Evolutionary conservation across 164 flowering plant genomes (phyloP).

Genomic region (Umbilicus rupestris): DNA sequence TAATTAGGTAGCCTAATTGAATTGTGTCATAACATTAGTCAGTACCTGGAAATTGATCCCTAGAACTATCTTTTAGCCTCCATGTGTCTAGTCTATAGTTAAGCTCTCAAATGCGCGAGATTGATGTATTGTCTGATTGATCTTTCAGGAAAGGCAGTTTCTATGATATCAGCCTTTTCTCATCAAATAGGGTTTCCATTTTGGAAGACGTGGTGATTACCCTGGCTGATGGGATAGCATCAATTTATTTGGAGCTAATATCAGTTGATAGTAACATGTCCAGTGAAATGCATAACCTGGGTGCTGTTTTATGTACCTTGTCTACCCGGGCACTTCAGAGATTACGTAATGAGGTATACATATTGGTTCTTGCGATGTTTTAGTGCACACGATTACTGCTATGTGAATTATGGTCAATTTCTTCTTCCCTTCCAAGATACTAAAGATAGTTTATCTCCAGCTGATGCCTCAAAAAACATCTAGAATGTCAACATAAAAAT

Average conservation of each 20-base stretch:
- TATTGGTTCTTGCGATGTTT: neutral
- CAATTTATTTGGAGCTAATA: conserved; percentile 74
- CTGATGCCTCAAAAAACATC: neutral
- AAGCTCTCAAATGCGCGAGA: neutral
- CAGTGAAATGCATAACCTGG: conserved; percentile 46
- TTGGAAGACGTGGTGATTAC: conserved; percentile 86
- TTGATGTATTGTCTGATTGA: neutral
- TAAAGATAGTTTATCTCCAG: conserved; percentile 1
- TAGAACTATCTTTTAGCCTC: neutral
- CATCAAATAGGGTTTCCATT: conserved; percentile 47
- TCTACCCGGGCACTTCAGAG: conserved; percentile 83
- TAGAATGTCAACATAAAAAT: neutral
- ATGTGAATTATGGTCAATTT: neutral
- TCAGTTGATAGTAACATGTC: conserved; percentile 80
- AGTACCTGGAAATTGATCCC: neutral
- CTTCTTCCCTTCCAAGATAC: too few relatives aligned
- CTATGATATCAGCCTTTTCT: conserved; percentile 47
- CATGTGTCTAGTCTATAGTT: neutral
- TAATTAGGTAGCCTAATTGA: neutral
- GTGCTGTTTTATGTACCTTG: conserved; percentile 52
- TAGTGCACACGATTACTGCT: neutral
- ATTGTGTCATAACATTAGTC: neutral
- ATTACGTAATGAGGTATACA: conserved; percentile 79
- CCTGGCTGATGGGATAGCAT: conserved; percentile 77
- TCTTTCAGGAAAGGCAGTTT: conserved; percentile 38